phyloP scores from a whole-genome alignment of 2,329 filamentous ascomycete genomes.

The Fusarium buxicola region DNA sequence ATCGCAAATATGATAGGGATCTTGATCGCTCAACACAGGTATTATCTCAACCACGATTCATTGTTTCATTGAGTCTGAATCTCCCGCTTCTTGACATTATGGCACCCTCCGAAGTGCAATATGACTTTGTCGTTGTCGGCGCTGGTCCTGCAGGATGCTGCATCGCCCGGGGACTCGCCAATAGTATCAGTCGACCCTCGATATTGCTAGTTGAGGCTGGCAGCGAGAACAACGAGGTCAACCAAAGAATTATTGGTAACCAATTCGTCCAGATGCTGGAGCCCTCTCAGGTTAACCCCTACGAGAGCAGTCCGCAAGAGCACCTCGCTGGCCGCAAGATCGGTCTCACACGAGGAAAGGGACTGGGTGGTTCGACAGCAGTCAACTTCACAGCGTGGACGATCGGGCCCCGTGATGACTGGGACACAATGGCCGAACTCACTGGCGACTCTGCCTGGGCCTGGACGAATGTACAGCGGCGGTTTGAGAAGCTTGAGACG shows the following conservation, averaged over 20 bases:
- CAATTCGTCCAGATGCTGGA: slow-evolving; percentile 31
- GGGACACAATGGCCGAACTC: slow-evolving; percentile 25
- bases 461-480: slow-evolving; percentile 20
- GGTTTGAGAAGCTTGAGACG: slow-evolving; percentile 28
- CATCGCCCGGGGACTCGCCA: slow-evolving; percentile 24
- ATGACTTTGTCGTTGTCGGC: slow-evolving; percentile 35
- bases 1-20: no score
- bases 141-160: slow-evolving; percentile 30
- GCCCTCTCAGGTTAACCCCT: slow-evolving; percentile 17
- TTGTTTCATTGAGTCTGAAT: background rate
- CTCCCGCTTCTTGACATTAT: background rate
- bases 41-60: background rate
- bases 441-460: slow-evolving; percentile 24
- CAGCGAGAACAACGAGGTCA: slow-evolving; percentile 26
- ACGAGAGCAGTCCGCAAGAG: slow-evolving; percentile 25
- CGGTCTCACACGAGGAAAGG: slow-evolving; percentile 28
- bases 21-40: background rate
- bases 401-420: slow-evolving; percentile 28
- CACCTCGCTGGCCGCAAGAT: slow-evolving; percentile 25
- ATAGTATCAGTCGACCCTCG: slow-evolving; percentile 10
- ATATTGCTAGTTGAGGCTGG: slow-evolving; percentile 32
- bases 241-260: slow-evolving; percentile 24
- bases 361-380: slow-evolving; percentile 25
- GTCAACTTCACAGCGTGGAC: slow-evolving; percentile 36
- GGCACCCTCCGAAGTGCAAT: background rate